Evolutionary conservation across 306 rosid species (phyloP), one percentile per base, ranked within the genome.

Genomic region (Canavalia gladiata): DNA sequence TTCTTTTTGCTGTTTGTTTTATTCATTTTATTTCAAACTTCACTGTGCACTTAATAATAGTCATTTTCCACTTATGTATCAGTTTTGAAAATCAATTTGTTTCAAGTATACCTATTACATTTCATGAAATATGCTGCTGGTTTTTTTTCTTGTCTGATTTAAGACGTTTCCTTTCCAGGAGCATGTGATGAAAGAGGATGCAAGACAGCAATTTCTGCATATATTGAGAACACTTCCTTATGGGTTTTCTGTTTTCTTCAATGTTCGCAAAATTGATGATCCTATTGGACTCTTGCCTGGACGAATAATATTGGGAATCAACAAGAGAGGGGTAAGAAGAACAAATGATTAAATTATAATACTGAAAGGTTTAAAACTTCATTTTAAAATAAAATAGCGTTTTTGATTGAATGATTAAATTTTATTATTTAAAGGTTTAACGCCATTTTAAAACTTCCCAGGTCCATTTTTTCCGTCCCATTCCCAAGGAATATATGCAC

Each of bases 271-370:
- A 92, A 94, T 94, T 78, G 97, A 94, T 83, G 97, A 94, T 87
- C 98, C 98, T 52, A 94, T 94, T 75, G 98, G 98, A 46, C 97
- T 94, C 77, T 81, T 94, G 31, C 98, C 98, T 0, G 98, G 98
- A 70, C 88, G 97, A 56, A 92, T 94, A 51, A 84, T 92, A 88
- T 87, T 94, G 88, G 98, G 97, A 78, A 94, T 94, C 85, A 94
- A 94, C 85, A 94, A 90, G 86, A 90, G 98, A 83, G 98, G 98
- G 91, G 98, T 94, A 88, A 83, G 88, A 83, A 42, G 3, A 41
- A 65, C 55, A 57, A 18, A 34, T 51, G 33, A 82, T 68, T 33
- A 29, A 31, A 41, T 25, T 56, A 46, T 66, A 28, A 35, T 52
- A 29, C 34, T 35, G 31, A 10, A 65, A 57, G 58, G 13, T 72